phyloP scores from a whole-genome alignment of 148 eudicot genomes.

The Persicaria maculosa region DNA sequence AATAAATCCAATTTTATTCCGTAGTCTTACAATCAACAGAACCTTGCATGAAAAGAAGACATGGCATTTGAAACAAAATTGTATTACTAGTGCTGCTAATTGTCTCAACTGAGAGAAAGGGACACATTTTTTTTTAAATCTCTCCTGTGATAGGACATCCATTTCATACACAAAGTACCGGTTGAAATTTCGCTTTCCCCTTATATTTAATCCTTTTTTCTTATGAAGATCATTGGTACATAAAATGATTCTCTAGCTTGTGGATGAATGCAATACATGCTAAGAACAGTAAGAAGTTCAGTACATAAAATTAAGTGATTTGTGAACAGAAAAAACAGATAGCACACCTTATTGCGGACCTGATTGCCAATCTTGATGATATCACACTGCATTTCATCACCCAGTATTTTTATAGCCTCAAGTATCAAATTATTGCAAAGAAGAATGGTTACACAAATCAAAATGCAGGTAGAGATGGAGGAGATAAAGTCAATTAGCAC shows the following conservation, averaged over 20 bases:
- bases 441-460: background rate
- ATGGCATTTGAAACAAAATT: too few species aligned
- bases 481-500: too few species aligned
- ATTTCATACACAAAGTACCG: background rate
- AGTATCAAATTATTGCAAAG: constrained; percentile 11
- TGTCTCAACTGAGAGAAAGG: background rate
- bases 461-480: too few species aligned
- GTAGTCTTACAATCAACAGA: background rate
- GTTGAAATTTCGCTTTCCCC: background rate
- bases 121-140: background rate
- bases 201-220: background rate
- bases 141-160: background rate
- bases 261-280: background rate
- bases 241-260: background rate
- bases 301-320: too few species aligned
- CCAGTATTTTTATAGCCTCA: constrained; percentile 73
- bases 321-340: background rate
- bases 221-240: background rate
- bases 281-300: background rate
- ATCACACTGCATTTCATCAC: constrained; percentile 95
- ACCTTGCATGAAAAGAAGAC: too few species aligned
- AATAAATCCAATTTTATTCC: too few species aligned
- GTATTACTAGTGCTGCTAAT: too few species aligned
- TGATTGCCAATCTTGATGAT: constrained; percentile 75
- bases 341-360: constrained; percentile 75